Evolutionary conservation across 306 rosid genomes (phyloP), one percentile per base, ranked within the genome.

Genomic region (Geum urbanum): DNA sequence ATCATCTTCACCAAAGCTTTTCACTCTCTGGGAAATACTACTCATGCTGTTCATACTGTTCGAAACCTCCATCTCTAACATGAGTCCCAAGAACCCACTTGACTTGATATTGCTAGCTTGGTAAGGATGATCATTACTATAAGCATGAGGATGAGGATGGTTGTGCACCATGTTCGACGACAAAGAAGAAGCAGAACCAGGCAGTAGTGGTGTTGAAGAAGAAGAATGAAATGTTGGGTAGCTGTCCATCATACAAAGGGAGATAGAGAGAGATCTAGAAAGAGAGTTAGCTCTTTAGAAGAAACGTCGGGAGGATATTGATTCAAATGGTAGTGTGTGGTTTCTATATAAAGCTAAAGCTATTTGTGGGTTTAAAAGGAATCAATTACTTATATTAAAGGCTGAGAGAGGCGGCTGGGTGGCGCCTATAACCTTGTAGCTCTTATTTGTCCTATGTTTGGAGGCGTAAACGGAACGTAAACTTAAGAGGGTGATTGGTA

Each of bases 391-490:
- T 12, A 27, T 24, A 27, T 24, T 57, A 27, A 57, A 57, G 57
- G 66, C 47, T 22, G 40, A 7, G 52, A 45, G 35, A 47, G 85
- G 85, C 73, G 79, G 83, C 82, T 63, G 4, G 73, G 40, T 47
- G 64, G 63, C 61, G 43, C 63, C 63, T 67, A 24, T 3, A 13
- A 24, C 62, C 40, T 0, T 10, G 3, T 8, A 19, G 22, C 41
- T n/a, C 63, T 63, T 45, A 0, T 61, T 59, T 60, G 65, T 77
- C 68, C 67, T 22, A 47, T 43, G 68, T 39, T 73, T 32, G 69
- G 32, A 15, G 74, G 52, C 85, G 85, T 81, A 54, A 81, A 77
- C 74, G 82, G 77, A 77, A 77, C 85, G 85, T 46, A 73, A 81
- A 27, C 32, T 27, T 1, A 13, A 35, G 65, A 60, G 65, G 41